Base-by-base conservation (phyloP, 495 filamentous ascomycete genomes). In the Podospora didyma region DNA sequence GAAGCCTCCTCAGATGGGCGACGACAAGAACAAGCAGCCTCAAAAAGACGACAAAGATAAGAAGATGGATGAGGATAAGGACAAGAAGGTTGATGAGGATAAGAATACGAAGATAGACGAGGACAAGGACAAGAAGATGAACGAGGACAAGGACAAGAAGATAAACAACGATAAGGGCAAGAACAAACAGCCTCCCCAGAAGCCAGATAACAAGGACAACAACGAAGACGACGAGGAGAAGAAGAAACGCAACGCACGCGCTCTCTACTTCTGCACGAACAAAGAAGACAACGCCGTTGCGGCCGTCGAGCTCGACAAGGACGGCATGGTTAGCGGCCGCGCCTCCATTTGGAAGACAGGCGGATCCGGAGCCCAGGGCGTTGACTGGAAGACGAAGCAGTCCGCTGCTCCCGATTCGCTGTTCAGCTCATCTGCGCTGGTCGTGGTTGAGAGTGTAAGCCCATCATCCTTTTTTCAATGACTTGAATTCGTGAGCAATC, bases 211-310 rank as follows among this genome's bases (percentile, higher is more conserved):
- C 26, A 31, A 31, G 26, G 26, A 31, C 26, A 31, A 31, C 4
- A 31, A 31, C 26, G 26, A 31, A 31, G 26, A 31, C 26, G 26
- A 31, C 26, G 9, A 31, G 4, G 22, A 26, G 26, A 24, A 14
- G 21, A 39, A 39, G 12, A 26, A n/a, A 7, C 72, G 20, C 51
- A 53, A 53, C 20, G 35, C 51, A 0, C 75, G 73, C 62, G 79
- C 77, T 6, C 56, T 83, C 37, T 82, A 84, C 62, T 64, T 83
- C 53, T 60, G 80, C 26, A 79, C 75, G 26, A 84, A 84, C 61
- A 66, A 74, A 17, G 47, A 69, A 1, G 49, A 58, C 0, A 84
- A 84, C 56, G 62, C 74, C 1, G 64, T 84, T 21, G 66, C 80
- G 4, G 72, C 78, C 3, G 45, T 83, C 6, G 71, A 74, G 6